phyloP scores from a whole-genome alignment of 2,329 filamentous ascomycete genomes.

The Talaromyces islandicus region DNA sequence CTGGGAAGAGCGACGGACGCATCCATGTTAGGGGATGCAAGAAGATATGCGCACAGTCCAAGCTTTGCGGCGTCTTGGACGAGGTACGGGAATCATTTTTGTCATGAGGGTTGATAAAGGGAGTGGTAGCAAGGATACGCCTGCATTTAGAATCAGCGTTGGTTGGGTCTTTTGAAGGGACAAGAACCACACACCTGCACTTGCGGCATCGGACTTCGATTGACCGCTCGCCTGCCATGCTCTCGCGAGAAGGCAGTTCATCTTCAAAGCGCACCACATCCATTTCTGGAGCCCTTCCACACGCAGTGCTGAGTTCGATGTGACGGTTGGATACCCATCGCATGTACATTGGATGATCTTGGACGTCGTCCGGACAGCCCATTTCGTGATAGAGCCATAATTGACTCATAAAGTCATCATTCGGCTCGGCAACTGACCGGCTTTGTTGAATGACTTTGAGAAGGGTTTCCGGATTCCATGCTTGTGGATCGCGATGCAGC shows the following conservation, averaged over 20 bases:
- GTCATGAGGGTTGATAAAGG: conserved; percentile 62
- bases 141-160: conserved; percentile 30
- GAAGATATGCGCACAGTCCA: conserved; percentile 75
- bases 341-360: conserved; percentile 70
- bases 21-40: conserved; percentile 94
- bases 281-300: conserved; percentile 70
- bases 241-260: conserved; percentile 34
- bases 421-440: conserved; percentile 78
- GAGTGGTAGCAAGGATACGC: conserved; percentile 56
- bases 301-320: conserved; percentile 61
- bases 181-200: conserved; percentile 59
- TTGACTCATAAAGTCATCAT: conserved; percentile 85
- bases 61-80: neutral
- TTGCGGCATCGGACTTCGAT: conserved; percentile 81
- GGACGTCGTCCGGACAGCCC: conserved; percentile 66
- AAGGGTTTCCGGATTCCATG: conserved; percentile 54
- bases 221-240: conserved; percentile 17
- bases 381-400: conserved; percentile 82
- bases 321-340: conserved; percentile 65
- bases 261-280: conserved; percentile 69
- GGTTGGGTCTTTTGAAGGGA: neutral
- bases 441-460: conserved; percentile 63
- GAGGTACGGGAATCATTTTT: conserved; percentile 21
- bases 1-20: conserved; percentile 63
- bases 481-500: conserved; percentile 56